phyloP scores from a whole-genome alignment of 192 early-diverging fungal species.

The Umbelopsis sp. region DNA sequence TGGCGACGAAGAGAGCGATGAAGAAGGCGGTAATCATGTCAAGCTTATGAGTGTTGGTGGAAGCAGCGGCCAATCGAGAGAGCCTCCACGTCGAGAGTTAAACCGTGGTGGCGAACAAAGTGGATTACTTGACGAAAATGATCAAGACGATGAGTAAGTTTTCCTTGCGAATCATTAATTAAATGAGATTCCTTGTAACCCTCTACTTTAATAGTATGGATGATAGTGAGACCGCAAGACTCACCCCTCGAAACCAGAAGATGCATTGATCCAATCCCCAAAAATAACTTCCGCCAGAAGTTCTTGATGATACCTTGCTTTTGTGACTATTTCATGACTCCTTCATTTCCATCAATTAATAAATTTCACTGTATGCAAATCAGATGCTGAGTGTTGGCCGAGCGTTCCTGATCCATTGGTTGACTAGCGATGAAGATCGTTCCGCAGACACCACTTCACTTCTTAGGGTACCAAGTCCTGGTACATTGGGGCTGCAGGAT shows the following conservation, averaged over 20 bases:
- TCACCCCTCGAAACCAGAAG: background rate
- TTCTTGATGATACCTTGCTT: conserved; percentile 4
- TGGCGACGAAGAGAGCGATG: conserved; percentile 67
- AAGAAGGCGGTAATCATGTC: conserved; percentile 39
- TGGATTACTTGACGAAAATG: conserved; percentile 25
- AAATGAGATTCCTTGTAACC: background rate
- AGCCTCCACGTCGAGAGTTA: background rate
- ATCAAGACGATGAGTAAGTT: conserved; percentile 43
- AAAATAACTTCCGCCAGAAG: too few species aligned
- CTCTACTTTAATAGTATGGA: conserved; percentile 27
- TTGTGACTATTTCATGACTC: background rate
- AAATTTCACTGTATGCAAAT: background rate
- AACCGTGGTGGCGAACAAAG: conserved; percentile 21
- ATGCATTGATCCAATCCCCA: background rate
- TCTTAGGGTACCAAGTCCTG: background rate
- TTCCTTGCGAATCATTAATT: background rate
- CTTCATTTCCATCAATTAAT: too few species aligned
- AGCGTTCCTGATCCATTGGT: background rate
- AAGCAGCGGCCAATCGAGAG: conserved; percentile 1
- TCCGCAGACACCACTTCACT: background rate
- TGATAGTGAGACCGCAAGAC: conserved; percentile 19
- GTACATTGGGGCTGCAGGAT: background rate
- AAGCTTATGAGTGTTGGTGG: background rate
- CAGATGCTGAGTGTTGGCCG: background rate
- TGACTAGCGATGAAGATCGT: background rate